Base-by-base conservation (phyloP, 345 rosid species). In the Syzygium jambos region DNA sequence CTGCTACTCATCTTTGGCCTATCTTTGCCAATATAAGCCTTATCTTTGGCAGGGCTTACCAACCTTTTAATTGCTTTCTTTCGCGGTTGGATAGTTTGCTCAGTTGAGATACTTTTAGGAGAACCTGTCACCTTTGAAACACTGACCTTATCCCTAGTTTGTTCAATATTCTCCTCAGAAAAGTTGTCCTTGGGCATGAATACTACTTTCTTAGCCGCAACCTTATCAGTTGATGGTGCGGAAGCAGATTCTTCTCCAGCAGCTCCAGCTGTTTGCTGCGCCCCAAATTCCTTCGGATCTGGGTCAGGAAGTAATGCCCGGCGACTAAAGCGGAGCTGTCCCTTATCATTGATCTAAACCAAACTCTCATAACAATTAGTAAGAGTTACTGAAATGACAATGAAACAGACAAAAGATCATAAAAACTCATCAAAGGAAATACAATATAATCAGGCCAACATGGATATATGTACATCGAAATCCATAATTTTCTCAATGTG, bases 321-420 rank as follows among this genome's bases (percentile, higher is more conserved):
- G 54, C 95, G 98, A 90, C 99, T 98, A 78, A 96, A 96, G 57
- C 98, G 96, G 88, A 98, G 98, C 90, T 98, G 99, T 85, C 99
- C 99, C 89, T 98, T 98, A 84, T 93, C 96, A 87, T 96, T 96
- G 88, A 98, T 94, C 99, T 97, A 94, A 51, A 89, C 88, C 84
- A 52, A 52, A 88, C 13, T 17, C 43, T 15, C 55, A 41, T n/a
- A 43, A 78, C 59, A 27, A 89, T 53, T 41, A 43, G 53, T 77
- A 86, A 46, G 82, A 88, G 52, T 85, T 49, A 86, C 68, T 57
- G 78, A 57, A 86, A 86, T 30, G 29, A 57, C 57, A 52, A 82
- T 51, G 56, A 15, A 52, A 84, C 27, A 9, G 14, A 73, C 49
- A 19, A 73, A 38, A 73, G 82, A 38, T 34, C 82, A 73, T 19